A percentile compares a stretch with the other conserved stretches of the same genome.
Conservation (phyloP, 140 eudicot species). For the Stevia rebaudiana region DNA sequence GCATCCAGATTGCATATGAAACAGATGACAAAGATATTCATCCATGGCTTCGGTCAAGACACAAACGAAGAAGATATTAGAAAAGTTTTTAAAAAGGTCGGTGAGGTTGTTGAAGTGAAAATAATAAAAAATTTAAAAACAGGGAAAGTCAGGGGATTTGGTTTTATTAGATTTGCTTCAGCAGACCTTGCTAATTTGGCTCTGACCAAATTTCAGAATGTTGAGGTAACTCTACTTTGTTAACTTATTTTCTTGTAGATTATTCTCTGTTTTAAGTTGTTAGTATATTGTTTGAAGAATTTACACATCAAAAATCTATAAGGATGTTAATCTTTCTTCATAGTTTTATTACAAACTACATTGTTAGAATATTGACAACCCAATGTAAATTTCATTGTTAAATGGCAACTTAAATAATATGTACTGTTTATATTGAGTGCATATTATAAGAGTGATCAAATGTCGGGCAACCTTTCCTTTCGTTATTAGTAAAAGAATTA, state of each 20-base stretch:
- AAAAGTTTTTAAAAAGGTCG: slow-evolving; percentile 46
- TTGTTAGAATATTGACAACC: neutral
- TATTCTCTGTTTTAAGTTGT: neutral
- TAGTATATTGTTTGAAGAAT: slow-evolving; percentile 10
- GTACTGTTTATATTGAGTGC: neutral
- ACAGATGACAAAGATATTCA: slow-evolving; percentile 57
- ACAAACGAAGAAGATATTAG: slow-evolving; percentile 61
- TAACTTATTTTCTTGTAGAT: slow-evolving; percentile 3
- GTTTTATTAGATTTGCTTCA: slow-evolving; percentile 51
- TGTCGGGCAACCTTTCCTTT: neutral
- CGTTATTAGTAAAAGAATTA: neutral
- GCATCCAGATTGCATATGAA: slow-evolving; percentile 46
- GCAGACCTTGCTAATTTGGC: slow-evolving; percentile 61
- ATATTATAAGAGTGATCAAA: neutral
- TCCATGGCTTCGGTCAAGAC: slow-evolving; percentile 62
- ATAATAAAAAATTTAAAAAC: slow-evolving; percentile 34
- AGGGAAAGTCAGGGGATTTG: slow-evolving; percentile 56
- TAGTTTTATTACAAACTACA: neutral
- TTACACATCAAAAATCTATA: slow-evolving; percentile 7
- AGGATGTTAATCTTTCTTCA: neutral
- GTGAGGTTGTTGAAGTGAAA: slow-evolving; percentile 52
- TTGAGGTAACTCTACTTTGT: slow-evolving; percentile 47
- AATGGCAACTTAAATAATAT: neutral
- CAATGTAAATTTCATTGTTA: neutral
- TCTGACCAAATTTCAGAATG: slow-evolving; percentile 38